Evolutionary conservation across 148 eudicot genomes (phyloP).

Genomic region (Drosera capensis): DNA sequence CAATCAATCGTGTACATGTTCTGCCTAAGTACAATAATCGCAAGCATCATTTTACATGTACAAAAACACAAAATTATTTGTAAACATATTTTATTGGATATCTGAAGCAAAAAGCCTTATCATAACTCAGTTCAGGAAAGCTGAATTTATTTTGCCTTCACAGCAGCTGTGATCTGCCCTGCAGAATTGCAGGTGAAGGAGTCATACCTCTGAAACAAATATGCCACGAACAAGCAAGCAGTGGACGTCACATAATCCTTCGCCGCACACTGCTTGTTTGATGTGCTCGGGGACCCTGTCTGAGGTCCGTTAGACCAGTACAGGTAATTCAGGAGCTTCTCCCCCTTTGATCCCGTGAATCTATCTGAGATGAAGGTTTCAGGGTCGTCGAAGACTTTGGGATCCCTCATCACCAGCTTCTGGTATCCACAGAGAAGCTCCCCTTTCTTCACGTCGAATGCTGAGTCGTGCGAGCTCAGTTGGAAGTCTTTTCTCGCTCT

Average conservation of each 20-base stretch:
- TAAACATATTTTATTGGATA: too few species aligned
- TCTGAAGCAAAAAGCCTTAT: too few species aligned
- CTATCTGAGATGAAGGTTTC: constrained; percentile 42
- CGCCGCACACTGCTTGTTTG: constrained; percentile 77
- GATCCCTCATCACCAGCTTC: constrained; percentile 57
- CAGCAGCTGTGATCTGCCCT: constrained; percentile 24
- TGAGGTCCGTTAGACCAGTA: constrained; percentile 96
- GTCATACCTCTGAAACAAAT: constrained; percentile 58
- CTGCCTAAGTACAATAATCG: too few species aligned
- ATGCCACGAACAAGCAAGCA: constrained; percentile 44
- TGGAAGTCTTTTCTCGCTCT: constrained; percentile 68
- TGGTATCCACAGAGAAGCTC: constrained; percentile 83
- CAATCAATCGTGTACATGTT: too few species aligned
- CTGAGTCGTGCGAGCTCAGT: constrained; percentile 39
- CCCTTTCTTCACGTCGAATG: constrained; percentile 59
- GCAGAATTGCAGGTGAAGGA: constrained; percentile 30
- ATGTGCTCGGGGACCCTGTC: constrained; percentile 23
- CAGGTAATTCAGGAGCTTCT: constrained; percentile 39
- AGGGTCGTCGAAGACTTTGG: constrained; percentile 53
- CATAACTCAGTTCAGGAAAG: too few species aligned
- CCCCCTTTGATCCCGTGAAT: constrained; percentile 37
- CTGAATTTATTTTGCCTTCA: constrained; percentile 17
- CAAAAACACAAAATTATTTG: too few species aligned
- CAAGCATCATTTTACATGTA: too few species aligned
- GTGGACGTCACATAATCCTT: constrained; percentile 51